Conservation (phyloP, 805 yeast genomes). For the Pachysolen tannophilus region DNA sequence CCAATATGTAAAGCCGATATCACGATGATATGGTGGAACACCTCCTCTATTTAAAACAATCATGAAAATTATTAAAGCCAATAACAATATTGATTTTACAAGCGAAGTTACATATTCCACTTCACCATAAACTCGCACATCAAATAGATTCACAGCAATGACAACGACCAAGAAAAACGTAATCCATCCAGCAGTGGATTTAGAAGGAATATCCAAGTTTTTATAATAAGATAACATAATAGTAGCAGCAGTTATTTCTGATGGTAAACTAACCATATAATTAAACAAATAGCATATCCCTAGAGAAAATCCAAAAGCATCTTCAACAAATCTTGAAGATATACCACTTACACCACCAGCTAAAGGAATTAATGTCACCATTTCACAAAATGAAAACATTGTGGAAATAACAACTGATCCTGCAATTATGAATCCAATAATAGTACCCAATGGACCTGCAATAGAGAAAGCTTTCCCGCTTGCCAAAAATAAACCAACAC, state of each 20-base stretch:
- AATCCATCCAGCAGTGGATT: conserved; percentile 61
- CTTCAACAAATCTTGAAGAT: conserved; percentile 68
- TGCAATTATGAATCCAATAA: conserved; percentile 56
- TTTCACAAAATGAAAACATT: conserved; percentile 70
- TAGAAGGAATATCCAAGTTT: conserved; percentile 38
- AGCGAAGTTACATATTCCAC: conserved; percentile 58
- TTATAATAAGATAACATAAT: conserved; percentile 68
- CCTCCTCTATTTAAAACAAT: conserved; percentile 57
- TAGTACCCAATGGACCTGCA: conserved; percentile 73
- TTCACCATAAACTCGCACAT: conserved; percentile 70
- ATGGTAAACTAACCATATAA: conserved; percentile 65
- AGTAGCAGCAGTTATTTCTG: conserved; percentile 75
- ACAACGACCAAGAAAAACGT: conserved; percentile 44
- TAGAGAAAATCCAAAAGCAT: conserved; percentile 66
- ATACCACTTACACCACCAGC: conserved; percentile 74
- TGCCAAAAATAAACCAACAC: conserved; percentile 65
- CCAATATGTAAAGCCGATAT: conserved; percentile 71
- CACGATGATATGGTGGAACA: conserved; percentile 30
- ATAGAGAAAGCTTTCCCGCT: conserved; percentile 67
- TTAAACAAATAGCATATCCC: conserved; percentile 73
- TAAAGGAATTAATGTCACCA: conserved; percentile 73
- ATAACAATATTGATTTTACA: conserved; percentile 44
- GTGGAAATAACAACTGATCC: conserved; percentile 63
- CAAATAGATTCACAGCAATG: conserved; percentile 48
- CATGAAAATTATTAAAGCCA: conserved; percentile 54